A percentile compares a stretch with the other conserved stretches of the same genome.
Conservation (phyloP, 257 asterid species). For the Euphrasia confusa region DNA sequence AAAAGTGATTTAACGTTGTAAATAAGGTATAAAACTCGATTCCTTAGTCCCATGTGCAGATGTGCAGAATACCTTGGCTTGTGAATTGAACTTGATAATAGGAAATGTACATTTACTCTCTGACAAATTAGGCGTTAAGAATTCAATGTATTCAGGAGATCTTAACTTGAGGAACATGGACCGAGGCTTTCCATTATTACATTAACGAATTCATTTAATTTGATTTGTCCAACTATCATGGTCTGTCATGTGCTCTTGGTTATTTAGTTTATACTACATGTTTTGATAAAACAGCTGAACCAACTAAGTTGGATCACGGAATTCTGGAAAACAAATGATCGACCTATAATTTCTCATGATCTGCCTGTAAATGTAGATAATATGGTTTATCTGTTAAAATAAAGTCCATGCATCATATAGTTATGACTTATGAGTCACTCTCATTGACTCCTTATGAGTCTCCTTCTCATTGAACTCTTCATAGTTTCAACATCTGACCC, state of each 20-base stretch:
- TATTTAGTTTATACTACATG: background rate
- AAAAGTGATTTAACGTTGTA: background rate
- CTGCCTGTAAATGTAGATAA: constrained; percentile 1
- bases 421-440: too few species aligned
- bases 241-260: background rate
- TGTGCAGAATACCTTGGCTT: background rate
- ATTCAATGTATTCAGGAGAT: too few species aligned
- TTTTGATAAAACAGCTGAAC: constrained; percentile 13
- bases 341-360: background rate
- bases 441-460: too few species aligned
- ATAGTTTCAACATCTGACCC: constrained; percentile 19
- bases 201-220: too few species aligned
- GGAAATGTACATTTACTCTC: background rate
- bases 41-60: constrained; percentile 10
- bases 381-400: background rate
- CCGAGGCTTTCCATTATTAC: too few species aligned
- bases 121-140: too few species aligned
- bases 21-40: background rate
- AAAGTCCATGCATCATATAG: too few species aligned
- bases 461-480: too few species aligned
- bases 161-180: too few species aligned
- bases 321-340: background rate
- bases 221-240: too few species aligned
- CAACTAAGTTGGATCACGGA: background rate
- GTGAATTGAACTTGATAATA: constrained; percentile 3